Percentiles rank a stretch among this genome's conserved stretches.
Conservation (phyloP, 2,329 filamentous ascomycete genomes). For the Venturiaceae sp. region DNA sequence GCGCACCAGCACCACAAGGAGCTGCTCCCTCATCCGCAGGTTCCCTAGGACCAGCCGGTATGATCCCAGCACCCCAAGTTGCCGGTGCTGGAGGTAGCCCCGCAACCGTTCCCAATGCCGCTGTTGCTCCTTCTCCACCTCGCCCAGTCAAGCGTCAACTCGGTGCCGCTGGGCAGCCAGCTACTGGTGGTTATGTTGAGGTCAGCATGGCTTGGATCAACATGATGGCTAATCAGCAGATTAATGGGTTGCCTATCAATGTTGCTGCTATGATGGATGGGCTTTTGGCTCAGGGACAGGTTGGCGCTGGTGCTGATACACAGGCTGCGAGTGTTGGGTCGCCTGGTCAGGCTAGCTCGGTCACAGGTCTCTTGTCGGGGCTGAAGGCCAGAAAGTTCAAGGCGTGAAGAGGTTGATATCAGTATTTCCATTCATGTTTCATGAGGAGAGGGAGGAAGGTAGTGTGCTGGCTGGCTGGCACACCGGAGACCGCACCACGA, state of each 20-base stretch:
- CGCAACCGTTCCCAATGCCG: background rate
- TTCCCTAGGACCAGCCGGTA: background rate
- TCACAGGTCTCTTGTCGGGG: background rate
- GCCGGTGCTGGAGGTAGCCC: background rate
- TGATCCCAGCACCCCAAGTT: background rate
- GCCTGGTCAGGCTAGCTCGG: background rate
- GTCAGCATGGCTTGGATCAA: slow-evolving; percentile 25
- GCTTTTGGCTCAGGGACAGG: background rate
- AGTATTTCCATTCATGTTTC: background rate
- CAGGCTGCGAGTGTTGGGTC: background rate
- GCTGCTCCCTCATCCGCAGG: background rate
- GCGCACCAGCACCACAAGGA: background rate
- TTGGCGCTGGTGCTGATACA: background rate
- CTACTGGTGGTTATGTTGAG: slow-evolving; percentile 18
- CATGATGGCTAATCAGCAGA: slow-evolving; percentile 18
- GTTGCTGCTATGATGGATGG: slow-evolving; percentile 7
- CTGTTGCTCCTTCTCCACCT: slow-evolving; percentile 11
- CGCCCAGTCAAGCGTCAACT: slow-evolving; percentile 15
- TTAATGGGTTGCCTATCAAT: slow-evolving; percentile 4
- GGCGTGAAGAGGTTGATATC: background rate
- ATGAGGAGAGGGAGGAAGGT: background rate
- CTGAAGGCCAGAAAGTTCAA: background rate
- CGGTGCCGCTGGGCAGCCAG: slow-evolving; percentile 11
- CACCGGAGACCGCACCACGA: no score
- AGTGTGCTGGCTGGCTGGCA: background rate